Percentiles rank a stretch among this genome's conserved stretches.
These are phyloP conservation scores for Elsinoe necatrix DNA, from an alignment of 2,329 filamentous ascomycete species.

Conservation along the genomic window DNA sequence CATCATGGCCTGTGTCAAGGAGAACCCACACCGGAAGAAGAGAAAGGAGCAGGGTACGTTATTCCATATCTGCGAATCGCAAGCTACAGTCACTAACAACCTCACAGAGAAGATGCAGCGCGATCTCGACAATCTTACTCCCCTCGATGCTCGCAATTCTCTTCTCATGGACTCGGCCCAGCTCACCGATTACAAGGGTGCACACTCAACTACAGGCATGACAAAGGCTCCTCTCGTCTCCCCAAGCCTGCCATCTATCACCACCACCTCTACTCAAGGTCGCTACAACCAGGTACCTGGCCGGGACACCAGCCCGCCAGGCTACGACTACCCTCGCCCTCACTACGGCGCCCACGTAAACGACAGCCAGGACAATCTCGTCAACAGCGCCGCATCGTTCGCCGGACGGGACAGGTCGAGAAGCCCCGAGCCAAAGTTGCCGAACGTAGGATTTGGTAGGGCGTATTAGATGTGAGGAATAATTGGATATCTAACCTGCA, in stretches of 20 bases:
- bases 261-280: constrained; percentile 20
- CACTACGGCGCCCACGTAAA: constrained; percentile 18
- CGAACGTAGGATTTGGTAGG: constrained; percentile 24
- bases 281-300: constrained; percentile 27
- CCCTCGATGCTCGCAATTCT: constrained; percentile 78
- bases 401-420: constrained; percentile 23
- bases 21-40: constrained; percentile 83
- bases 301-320: constrained; percentile 19
- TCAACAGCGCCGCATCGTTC: constrained; percentile 28
- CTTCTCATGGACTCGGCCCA: constrained; percentile 59
- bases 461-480: constrained; percentile 3
- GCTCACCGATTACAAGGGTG: constrained; percentile 34
- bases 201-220: constrained; percentile 19
- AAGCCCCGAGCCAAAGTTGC: constrained; percentile 25
- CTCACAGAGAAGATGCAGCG: constrained; percentile 64
- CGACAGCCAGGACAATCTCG: constrained; percentile 25
- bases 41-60: constrained; percentile 81
- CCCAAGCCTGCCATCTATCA: constrained; percentile 24
- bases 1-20: constrained; percentile 69
- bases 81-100: constrained; percentile 24
- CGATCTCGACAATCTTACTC: constrained; percentile 74
- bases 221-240: constrained; percentile 28
- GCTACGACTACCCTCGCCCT: constrained; percentile 16
- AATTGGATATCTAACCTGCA: not conserved
- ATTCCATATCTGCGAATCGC: not conserved